phyloP scores from a whole-genome alignment of 352 stramenopile genomes.

The Peronospora destructor region DNA sequence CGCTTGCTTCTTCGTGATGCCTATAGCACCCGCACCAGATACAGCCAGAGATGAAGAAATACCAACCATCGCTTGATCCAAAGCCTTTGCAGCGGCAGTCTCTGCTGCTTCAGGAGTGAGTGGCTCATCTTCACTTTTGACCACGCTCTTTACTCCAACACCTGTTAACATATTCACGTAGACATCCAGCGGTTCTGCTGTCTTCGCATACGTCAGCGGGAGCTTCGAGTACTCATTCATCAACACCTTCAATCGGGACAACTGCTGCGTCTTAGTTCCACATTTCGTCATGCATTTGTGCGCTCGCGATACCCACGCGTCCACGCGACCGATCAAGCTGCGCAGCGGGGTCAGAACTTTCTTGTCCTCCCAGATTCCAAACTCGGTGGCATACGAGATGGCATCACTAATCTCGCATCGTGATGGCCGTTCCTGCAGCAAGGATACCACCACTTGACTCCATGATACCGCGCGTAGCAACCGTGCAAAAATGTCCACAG shows the following conservation, averaged over 20 bases:
- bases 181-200: slow-evolving; percentile 29
- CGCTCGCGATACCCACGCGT: slow-evolving; percentile 73
- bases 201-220: slow-evolving; percentile 54
- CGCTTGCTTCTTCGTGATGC: slow-evolving; percentile 28
- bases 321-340: slow-evolving; percentile 64
- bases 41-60: slow-evolving; percentile 22
- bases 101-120: slow-evolving; percentile 28
- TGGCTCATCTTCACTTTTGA: slow-evolving; percentile 10
- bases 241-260: slow-evolving; percentile 55
- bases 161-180: slow-evolving; percentile 33
- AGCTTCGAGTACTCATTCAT: slow-evolving; percentile 88
- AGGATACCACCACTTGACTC: slow-evolving; percentile 61
- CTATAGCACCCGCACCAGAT: slow-evolving; percentile 9
- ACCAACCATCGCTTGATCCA: slow-evolving; percentile 36
- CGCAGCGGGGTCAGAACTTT: slow-evolving; percentile 58
- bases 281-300: slow-evolving; percentile 75
- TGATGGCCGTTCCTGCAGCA: slow-evolving; percentile 73
- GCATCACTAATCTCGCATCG: slow-evolving; percentile 48
- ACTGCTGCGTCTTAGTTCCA: slow-evolving; percentile 47
- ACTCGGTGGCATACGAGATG: slow-evolving; percentile 52
- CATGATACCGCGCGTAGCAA: slow-evolving; percentile 64
- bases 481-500: slow-evolving; percentile 55
- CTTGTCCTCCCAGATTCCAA: slow-evolving; percentile 68
- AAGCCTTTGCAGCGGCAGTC: slow-evolving; percentile 25
- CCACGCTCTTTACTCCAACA: slow-evolving; percentile 9